Conservation (phyloP, 805 yeast genomes). For the Lipomyces yamanashiensis region DNA sequence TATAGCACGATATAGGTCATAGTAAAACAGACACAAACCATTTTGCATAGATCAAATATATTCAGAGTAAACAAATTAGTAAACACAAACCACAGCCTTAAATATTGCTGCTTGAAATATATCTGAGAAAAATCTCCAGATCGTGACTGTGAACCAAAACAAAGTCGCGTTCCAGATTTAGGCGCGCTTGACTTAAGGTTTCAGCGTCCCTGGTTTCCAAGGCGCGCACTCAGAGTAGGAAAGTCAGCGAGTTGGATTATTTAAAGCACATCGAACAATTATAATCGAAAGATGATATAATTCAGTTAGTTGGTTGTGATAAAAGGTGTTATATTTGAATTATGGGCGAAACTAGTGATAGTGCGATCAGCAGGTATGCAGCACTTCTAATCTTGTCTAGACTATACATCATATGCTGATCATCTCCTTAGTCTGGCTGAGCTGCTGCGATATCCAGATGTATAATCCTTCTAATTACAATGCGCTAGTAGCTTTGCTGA, state of each 20-base stretch:
- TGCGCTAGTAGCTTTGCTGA: not conserved
- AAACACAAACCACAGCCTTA: not conserved
- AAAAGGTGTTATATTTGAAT: not conserved
- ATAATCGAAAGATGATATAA: too few species aligned
- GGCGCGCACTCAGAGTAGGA: too few species aligned
- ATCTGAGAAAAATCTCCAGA: not conserved
- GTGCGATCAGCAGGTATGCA: constrained; percentile 33
- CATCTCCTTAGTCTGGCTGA: constrained; percentile 31
- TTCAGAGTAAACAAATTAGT: not conserved
- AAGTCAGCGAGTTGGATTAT: too few species aligned
- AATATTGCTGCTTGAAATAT: not conserved
- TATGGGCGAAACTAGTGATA: constrained; percentile 26
- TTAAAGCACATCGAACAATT: too few species aligned
- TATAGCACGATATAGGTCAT: too few species aligned
- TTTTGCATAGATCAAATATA: not conserved
- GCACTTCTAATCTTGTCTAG: not conserved
- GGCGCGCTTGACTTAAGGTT: too few species aligned
- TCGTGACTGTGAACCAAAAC: constrained; percentile 12
- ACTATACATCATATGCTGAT: not conserved
- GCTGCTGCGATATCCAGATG: constrained; percentile 39
- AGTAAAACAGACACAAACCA: too few species aligned
- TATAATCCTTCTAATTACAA: constrained; percentile 3
- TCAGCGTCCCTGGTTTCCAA: too few species aligned
- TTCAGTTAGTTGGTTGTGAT: too few species aligned
- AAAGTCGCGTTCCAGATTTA: not conserved